phyloP scores from a whole-genome alignment of 2,329 filamentous ascomycete species.

The Arthrobotrys sinensis region DNA sequence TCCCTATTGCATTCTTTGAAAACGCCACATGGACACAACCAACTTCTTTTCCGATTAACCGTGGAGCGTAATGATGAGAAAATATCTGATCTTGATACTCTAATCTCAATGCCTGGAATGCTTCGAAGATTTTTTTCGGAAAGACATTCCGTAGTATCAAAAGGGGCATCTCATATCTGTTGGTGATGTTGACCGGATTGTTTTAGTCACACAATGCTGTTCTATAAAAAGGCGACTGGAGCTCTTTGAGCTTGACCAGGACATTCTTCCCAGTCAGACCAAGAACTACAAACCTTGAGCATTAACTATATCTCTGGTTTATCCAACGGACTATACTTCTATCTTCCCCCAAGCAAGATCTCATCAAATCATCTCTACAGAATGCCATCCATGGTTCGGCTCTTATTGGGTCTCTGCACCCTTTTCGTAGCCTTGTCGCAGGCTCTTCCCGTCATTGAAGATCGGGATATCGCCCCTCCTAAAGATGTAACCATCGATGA shows the following conservation, averaged over 20 bases:
- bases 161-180: neutral
- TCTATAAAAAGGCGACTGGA: slow-evolving; percentile 24
- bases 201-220: neutral
- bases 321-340: neutral
- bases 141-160: neutral
- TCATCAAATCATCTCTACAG: neutral
- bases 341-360: neutral
- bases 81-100: neutral
- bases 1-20: neutral
- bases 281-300: slow-evolving; percentile 4
- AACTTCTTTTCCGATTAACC: slow-evolving; percentile 20
- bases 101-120: neutral
- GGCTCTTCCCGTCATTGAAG: slow-evolving; percentile 9
- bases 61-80: neutral
- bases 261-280: slow-evolving; percentile 16
- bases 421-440: slow-evolving; percentile 6
- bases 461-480: slow-evolving; percentile 5
- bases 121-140: slow-evolving; percentile 1
- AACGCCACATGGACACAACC: slow-evolving; percentile 2
- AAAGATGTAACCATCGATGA: slow-evolving; percentile 28
- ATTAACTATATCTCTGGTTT: neutral
- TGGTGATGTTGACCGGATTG: neutral
- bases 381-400: slow-evolving; percentile 12
- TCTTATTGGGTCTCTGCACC: slow-evolving; percentile 8
- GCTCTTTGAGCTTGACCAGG: slow-evolving; percentile 19